These are phyloP conservation scores for Pseudogymnoascus sp. DNA, from an alignment of 2,329 filamentous ascomycete genomes.

Conservation along the genomic window DNA sequence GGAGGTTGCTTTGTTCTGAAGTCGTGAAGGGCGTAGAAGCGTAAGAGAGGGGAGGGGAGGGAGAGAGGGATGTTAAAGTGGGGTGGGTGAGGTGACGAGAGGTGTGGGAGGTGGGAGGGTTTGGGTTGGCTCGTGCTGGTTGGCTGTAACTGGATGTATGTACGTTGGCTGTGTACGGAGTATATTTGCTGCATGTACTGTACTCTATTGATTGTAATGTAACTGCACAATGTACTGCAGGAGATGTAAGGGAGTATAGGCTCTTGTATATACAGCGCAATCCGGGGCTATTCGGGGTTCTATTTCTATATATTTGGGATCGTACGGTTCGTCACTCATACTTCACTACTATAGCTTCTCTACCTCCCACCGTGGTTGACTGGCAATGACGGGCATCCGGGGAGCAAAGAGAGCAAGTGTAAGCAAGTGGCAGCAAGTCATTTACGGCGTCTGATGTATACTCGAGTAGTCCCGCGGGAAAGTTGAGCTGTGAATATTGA, in stretches of 20 bases:
- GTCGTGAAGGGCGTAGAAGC: background rate
- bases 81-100: slow-evolving; percentile 8
- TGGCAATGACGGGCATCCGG: slow-evolving; percentile 1
- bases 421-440: background rate
- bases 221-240: background rate
- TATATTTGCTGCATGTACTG: background rate
- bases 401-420: background rate
- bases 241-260: background rate
- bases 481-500: background rate
- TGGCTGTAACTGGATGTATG: background rate
- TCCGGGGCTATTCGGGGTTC: background rate
- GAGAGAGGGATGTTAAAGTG: background rate
- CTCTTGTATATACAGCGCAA: background rate
- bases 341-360: background rate
- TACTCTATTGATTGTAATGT: background rate
- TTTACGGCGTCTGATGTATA: background rate
- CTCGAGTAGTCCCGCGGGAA: background rate
- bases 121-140: slow-evolving; percentile 8
- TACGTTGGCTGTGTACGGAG: background rate
- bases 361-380: background rate
- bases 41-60: background rate
- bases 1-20: background rate
- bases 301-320: background rate
- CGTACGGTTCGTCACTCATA: background rate
- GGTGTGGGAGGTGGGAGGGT: slow-evolving; percentile 8